These are phyloP conservation scores for Paramecium octaurelia DNA, from an alignment of 73 alveolate genomes.

Conservation along the genomic window DNA sequence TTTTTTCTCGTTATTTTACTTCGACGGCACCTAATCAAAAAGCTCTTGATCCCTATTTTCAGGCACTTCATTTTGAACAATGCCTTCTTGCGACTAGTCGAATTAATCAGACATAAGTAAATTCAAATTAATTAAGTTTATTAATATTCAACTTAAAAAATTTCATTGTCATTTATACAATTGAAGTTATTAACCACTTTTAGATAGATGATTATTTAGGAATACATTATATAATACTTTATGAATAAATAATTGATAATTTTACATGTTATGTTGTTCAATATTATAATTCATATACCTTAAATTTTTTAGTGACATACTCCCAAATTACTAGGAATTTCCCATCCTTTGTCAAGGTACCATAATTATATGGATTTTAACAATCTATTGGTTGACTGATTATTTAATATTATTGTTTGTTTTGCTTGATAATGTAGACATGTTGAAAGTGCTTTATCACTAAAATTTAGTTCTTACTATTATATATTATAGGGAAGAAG, in stretches of 20 bases:
- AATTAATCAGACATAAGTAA: not conserved
- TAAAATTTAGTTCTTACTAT: not conserved
- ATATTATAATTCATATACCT: not conserved
- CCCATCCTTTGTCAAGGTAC: not conserved
- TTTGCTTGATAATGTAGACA: not conserved
- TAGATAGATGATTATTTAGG: not conserved
- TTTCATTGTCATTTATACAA: not conserved
- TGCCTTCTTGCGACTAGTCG: not conserved
- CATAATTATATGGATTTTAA: not conserved
- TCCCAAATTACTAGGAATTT: not conserved
- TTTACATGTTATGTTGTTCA: not conserved
- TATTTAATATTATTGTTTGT: not conserved
- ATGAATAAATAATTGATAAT: no score
- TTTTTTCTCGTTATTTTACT: not conserved
- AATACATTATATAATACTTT: not conserved
- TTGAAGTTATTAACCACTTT: not conserved
- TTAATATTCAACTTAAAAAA: not conserved
- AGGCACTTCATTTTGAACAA: not conserved
- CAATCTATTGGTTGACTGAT: not conserved
- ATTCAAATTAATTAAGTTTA: not conserved
- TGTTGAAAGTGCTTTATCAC: not conserved
- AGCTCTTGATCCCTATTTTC: not conserved
- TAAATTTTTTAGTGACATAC: not conserved
- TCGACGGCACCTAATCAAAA: not conserved
- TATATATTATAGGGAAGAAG: not conserved